These are phyloP conservation scores for Omphalotus guepiniiformis DNA, from an alignment of 768 basidiomycete genomes.

Conservation along the genomic window DNA sequence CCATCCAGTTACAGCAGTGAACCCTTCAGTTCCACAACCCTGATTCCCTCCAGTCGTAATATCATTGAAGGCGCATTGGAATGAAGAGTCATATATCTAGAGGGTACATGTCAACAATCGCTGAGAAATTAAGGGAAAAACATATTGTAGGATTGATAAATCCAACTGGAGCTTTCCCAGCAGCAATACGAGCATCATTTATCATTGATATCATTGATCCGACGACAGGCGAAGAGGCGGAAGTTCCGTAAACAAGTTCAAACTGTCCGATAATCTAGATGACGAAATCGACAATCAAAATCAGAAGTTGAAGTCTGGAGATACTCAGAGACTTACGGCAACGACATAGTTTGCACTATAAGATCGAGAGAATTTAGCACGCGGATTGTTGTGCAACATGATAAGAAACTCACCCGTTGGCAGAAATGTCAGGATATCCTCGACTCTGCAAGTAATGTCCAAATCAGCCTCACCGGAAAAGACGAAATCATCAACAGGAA, in stretches of 20 bases:
- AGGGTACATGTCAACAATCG: not conserved
- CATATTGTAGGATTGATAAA: constrained; percentile 46
- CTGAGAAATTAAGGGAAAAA: not conserved
- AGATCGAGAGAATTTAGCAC: constrained; percentile 10
- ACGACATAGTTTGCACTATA: constrained; percentile 23
- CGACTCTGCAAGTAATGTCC: constrained; percentile 29
- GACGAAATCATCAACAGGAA: not conserved
- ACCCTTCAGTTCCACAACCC: constrained; percentile 26
- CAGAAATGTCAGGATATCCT: constrained; percentile 46
- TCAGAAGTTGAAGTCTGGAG: not conserved
- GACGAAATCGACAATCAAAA: not conserved
- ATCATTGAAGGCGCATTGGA: constrained; percentile 35
- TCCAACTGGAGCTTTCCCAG: constrained; percentile 40
- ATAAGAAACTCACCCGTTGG: constrained; percentile 35
- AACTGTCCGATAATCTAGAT: constrained; percentile 26
- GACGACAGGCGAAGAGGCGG: constrained; percentile 41
- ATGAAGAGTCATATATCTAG: constrained; percentile 32
- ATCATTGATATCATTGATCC: constrained; percentile 47
- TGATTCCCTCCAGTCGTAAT: constrained; percentile 37
- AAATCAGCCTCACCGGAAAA: constrained; percentile 16
- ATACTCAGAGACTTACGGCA: constrained; percentile 22
- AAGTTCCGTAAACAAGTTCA: constrained; percentile 41
- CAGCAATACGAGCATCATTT: constrained; percentile 46
- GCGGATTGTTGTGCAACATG: not conserved
- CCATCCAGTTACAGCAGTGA: constrained; percentile 13